A percentile compares a stretch with the other conserved stretches of the same genome.
These are phyloP conservation scores for Aechmea fasciata DNA, from an alignment of 176 grass and related monocot genomes.

Conservation along the genomic window DNA sequence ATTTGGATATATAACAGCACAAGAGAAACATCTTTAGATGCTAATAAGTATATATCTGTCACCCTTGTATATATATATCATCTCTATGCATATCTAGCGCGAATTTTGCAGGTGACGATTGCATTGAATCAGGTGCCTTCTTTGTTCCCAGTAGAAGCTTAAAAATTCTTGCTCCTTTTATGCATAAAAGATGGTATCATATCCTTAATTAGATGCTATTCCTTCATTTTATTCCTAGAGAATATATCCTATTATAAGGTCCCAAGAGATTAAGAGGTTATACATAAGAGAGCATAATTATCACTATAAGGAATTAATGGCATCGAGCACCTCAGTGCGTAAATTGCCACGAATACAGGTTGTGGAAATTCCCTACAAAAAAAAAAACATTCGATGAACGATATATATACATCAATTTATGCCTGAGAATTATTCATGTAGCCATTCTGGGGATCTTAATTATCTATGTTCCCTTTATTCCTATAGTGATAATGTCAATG, in stretches of 20 bases:
- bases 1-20: conserved; percentile 10
- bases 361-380: conserved; percentile 26
- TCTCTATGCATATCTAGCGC: neutral
- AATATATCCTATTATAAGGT: conserved; percentile 26
- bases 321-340: no score
- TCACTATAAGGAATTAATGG: conserved; percentile 8
- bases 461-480: conserved; percentile 14
- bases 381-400: neutral
- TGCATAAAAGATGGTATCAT: neutral
- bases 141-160: neutral
- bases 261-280: conserved; percentile 8
- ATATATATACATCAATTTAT: conserved; percentile 15
- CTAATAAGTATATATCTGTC: no score
- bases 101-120: conserved; percentile 7
- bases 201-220: conserved; percentile 13
- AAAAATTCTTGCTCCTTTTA: neutral
- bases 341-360: neutral
- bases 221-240: conserved; percentile 11
- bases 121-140: conserved; percentile 12
- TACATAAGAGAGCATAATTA: conserved; percentile 32
- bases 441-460: neutral
- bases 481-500: conserved; percentile 2
- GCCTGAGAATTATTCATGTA: conserved; percentile 3
- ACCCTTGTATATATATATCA: neutral
- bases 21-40: no score